A percentile compares a stretch with the other conserved stretches of the same genome.
Conservation (phyloP, 305 asterid genomes). For the Striga hermonthica region DNA sequence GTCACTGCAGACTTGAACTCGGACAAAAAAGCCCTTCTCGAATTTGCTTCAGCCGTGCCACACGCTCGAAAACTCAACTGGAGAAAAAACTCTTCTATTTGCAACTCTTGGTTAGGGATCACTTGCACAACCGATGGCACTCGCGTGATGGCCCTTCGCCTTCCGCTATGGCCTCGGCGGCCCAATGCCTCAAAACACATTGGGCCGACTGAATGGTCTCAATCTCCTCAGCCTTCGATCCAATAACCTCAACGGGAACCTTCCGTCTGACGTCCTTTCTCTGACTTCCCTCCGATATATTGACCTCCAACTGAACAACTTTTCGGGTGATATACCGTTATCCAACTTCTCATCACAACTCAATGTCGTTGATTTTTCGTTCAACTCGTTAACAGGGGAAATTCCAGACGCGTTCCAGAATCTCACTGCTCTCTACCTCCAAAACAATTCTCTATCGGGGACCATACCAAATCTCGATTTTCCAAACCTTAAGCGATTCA, state of each 20-base stretch:
- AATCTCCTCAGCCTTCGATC: slow-evolving; percentile 63
- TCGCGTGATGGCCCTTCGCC: slow-evolving; percentile 60
- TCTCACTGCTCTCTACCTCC: slow-evolving; percentile 54
- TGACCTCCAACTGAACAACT: slow-evolving; percentile 54
- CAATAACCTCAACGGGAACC: slow-evolving; percentile 52
- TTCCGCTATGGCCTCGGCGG: slow-evolving; percentile 64
- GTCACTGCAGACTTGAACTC: slow-evolving; percentile 49
- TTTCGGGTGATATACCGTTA: slow-evolving; percentile 62
- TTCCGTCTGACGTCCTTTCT: slow-evolving; percentile 65
- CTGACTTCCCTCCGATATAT: slow-evolving; percentile 58
- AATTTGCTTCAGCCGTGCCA: slow-evolving; percentile 53
- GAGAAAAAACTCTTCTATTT: slow-evolving; percentile 44
- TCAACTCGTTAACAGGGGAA: slow-evolving; percentile 59
- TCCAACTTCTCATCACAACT: slow-evolving; percentile 45
- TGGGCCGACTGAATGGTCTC: slow-evolving; percentile 60
- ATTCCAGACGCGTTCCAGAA: slow-evolving; percentile 45
- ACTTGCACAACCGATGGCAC: slow-evolving; percentile 44
- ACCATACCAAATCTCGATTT: slow-evolving; percentile 53
- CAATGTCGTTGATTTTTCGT: slow-evolving; percentile 57
- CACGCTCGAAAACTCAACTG: slow-evolving; percentile 59
- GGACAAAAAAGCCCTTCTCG: slow-evolving; percentile 67
- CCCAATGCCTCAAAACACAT: slow-evolving; percentile 59
- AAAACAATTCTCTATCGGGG: slow-evolving; percentile 64
- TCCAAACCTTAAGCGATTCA: slow-evolving; percentile 48
- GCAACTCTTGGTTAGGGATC: slow-evolving; percentile 66